Conservation (phyloP, 2,329 filamentous ascomycete species). For the Fusarium praegraminearum region DNA sequence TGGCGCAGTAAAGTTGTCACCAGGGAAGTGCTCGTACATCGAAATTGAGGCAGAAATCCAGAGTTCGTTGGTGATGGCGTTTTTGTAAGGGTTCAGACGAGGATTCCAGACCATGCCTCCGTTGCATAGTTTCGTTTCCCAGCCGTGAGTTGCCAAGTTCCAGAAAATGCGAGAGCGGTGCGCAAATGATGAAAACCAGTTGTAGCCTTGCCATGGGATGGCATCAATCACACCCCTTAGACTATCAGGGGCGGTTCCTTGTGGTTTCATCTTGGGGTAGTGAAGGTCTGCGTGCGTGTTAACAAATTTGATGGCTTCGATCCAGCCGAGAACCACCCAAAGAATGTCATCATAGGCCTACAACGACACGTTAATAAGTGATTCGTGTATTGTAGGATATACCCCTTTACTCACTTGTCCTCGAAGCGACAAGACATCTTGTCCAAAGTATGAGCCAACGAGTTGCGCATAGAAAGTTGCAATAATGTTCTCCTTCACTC, state of each 20-base stretch:
- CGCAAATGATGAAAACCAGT: constrained; percentile 81
- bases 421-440: constrained; percentile 80
- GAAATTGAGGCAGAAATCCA: constrained; percentile 85
- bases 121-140: constrained; percentile 83
- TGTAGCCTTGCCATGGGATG: constrained; percentile 78
- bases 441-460: constrained; percentile 84
- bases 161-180: constrained; percentile 89
- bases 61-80: constrained; percentile 94
- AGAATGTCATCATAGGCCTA: constrained; percentile 94
- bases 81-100: constrained; percentile 85
- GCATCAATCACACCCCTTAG: constrained; percentile 53
- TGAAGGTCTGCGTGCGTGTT: constrained; percentile 74
- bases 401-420: constrained; percentile 57
- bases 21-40: constrained; percentile 92
- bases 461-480: constrained; percentile 84
- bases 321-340: constrained; percentile 94
- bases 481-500: constrained; percentile 79
- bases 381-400: too few relatives aligned
- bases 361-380: not conserved
- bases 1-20: constrained; percentile 79
- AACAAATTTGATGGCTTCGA: constrained; percentile 84
- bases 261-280: constrained; percentile 56
- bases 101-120: constrained; percentile 96
- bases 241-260: constrained; percentile 29
- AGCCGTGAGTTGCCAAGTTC: constrained; percentile 81